phyloP scores from a whole-genome alignment of 1,139 yeast genomes.

The Suhomyces bribrorum region DNA sequence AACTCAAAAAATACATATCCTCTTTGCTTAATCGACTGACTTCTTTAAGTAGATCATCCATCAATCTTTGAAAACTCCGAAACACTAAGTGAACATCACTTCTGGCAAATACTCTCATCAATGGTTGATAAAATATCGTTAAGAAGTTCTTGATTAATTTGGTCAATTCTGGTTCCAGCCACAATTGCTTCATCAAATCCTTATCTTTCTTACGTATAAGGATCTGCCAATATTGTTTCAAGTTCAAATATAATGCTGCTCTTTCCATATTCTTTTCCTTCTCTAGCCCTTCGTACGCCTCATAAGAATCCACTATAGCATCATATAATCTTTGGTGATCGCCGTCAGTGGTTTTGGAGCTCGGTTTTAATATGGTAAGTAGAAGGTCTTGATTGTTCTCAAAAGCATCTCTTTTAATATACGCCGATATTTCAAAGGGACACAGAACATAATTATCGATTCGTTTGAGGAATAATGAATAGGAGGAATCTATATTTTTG shows the following conservation, averaged over 20 bases:
- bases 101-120: constrained; percentile 71
- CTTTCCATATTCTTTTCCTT: constrained; percentile 16
- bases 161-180: constrained; percentile 84
- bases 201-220: constrained; percentile 74
- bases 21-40: constrained; percentile 50
- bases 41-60: constrained; percentile 65
- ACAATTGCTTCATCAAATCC: constrained; percentile 67
- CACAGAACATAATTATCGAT: constrained; percentile 27
- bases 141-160: constrained; percentile 69
- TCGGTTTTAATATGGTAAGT: constrained; percentile 26
- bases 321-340: constrained; percentile 3
- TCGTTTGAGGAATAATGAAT: constrained; percentile 25
- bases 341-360: constrained; percentile 20
- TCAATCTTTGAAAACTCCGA: constrained; percentile 68
- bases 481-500: constrained; percentile 21
- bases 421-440: constrained; percentile 20
- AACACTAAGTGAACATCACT: constrained; percentile 79
- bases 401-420: constrained; percentile 27
- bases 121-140: constrained; percentile 80
- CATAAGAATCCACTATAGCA: constrained; percentile 21
- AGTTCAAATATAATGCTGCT: constrained; percentile 41
- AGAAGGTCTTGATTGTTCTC: constrained; percentile 25
- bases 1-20: constrained; percentile 45
- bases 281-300: constrained; percentile 22
- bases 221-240: constrained; percentile 64